A percentile compares a stretch with the other conserved stretches of the same genome.
Conservation (phyloP, 2,329 filamentous ascomycete genomes). For the Xylariaceae sp. region DNA sequence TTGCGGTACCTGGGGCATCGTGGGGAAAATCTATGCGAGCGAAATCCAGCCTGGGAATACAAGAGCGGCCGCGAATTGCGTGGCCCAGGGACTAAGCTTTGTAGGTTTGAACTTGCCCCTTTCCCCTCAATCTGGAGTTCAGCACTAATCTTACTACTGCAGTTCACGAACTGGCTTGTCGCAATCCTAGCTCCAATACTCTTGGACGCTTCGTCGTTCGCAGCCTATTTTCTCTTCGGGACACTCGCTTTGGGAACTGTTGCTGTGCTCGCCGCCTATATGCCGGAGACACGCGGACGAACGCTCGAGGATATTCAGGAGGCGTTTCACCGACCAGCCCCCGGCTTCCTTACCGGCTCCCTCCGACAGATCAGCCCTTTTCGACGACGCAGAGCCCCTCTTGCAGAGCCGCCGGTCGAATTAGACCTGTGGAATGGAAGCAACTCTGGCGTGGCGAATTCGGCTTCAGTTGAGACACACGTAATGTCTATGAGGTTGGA, state of each 20-base stretch:
- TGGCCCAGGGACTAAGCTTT: slow-evolving; percentile 39
- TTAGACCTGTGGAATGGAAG: slow-evolving; percentile 10
- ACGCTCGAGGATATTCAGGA: slow-evolving; percentile 48
- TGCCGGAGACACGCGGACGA: slow-evolving; percentile 48
- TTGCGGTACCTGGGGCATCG: slow-evolving; percentile 50
- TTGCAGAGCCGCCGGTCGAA: slow-evolving; percentile 11
- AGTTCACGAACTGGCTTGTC: slow-evolving; percentile 34
- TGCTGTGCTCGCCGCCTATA: slow-evolving; percentile 37
- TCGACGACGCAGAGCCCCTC: slow-evolving; percentile 6
- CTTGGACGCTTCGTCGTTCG: slow-evolving; percentile 36
- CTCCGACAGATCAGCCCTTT: slow-evolving; percentile 1
- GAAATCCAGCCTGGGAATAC: slow-evolving; percentile 56
- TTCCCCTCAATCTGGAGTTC: neutral
- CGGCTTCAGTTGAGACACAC: slow-evolving; percentile 13
- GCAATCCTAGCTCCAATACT: slow-evolving; percentile 41
- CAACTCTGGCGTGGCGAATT: slow-evolving; percentile 10
- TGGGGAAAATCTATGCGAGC: slow-evolving; percentile 51
- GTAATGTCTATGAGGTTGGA: slow-evolving; percentile 16
- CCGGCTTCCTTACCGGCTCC: neutral
- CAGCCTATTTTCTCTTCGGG: slow-evolving; percentile 45
- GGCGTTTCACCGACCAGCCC: slow-evolving; percentile 35
- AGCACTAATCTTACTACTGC: neutral
- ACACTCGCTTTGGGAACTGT: slow-evolving; percentile 36
- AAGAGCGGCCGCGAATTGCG: slow-evolving; percentile 49
- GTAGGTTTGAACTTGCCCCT: slow-evolving; percentile 11